Percentiles rank a stretch among this genome's conserved stretches.
phyloP scores from a whole-genome alignment of 306 rosid species.

The Corylus avellana region DNA sequence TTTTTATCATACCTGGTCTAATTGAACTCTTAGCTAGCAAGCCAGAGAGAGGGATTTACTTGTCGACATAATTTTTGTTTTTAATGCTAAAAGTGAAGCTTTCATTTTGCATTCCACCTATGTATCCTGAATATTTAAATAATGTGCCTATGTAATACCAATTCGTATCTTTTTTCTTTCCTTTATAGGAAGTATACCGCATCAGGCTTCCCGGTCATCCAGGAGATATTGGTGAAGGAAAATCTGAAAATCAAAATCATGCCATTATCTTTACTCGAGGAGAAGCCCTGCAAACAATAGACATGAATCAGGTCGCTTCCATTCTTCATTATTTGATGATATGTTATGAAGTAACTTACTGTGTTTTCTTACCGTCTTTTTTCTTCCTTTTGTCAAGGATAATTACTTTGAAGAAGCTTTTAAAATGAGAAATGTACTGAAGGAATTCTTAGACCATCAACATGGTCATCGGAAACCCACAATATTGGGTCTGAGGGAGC shows the following conservation, averaged over 20 bases:
- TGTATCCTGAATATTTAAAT: neutral
- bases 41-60: neutral
- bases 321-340: conserved; percentile 17
- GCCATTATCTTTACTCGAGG: conserved; percentile 97
- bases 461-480: conserved; percentile 68
- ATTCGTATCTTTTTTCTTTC: conserved; percentile 18
- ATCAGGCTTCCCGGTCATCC: conserved; percentile 97
- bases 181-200: conserved; percentile 86
- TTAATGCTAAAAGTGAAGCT: neutral
- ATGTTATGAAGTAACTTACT: conserved; percentile 2
- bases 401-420: conserved; percentile 97
- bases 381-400: conserved; percentile 46
- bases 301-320: conserved; percentile 88
- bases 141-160: conserved; percentile 2
- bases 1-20: neutral
- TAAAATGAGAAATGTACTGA: conserved; percentile 93
- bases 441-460: conserved; percentile 61
- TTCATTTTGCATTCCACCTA: neutral
- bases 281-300: conserved; percentile 95
- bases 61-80: neutral
- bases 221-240: conserved; percentile 89
- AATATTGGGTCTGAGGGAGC: conserved; percentile 96
- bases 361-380: conserved; percentile 13
- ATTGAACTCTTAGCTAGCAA: neutral
- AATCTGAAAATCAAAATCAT: conserved; percentile 98